Evolutionary conservation across 345 rosid genomes (phyloP).

Genomic region (Litchi chinensis): DNA sequence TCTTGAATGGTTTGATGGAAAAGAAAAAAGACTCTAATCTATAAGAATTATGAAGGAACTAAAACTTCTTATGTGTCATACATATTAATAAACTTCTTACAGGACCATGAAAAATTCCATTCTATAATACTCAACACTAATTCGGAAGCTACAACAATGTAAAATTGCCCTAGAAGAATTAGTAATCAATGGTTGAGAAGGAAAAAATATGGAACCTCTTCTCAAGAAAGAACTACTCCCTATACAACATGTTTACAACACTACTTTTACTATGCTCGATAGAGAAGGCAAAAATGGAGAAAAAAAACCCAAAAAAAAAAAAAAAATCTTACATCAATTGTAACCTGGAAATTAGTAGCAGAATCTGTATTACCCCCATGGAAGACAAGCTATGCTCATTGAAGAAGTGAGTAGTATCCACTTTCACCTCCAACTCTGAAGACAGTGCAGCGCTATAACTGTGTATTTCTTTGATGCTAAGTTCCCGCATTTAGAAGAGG

Average conservation of each 20-base stretch:
- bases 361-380: not conserved
- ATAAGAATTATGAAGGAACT: not conserved
- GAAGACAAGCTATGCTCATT: not conserved
- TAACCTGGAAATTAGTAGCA: not conserved
- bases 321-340: not conserved
- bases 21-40: not conserved
- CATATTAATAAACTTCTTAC: not conserved
- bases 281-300: not conserved
- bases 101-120: not conserved
- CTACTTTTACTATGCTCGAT: not conserved
- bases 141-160: not conserved
- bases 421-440: constrained; percentile 13
- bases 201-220: constrained; percentile 36
- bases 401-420: not conserved
- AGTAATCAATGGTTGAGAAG: constrained; percentile 35
- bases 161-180: not conserved
- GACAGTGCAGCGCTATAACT: not conserved
- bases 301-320: too few relatives aligned
- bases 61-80: not conserved
- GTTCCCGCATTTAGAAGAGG: constrained; percentile 49
- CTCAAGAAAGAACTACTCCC: constrained; percentile 30
- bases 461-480: constrained; percentile 22
- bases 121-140: not conserved
- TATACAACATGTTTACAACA: constrained; percentile 14
- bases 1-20: not conserved